Evolutionary conservation across 306 rosid genomes (phyloP).

Genomic region (Casuarina glauca): DNA sequence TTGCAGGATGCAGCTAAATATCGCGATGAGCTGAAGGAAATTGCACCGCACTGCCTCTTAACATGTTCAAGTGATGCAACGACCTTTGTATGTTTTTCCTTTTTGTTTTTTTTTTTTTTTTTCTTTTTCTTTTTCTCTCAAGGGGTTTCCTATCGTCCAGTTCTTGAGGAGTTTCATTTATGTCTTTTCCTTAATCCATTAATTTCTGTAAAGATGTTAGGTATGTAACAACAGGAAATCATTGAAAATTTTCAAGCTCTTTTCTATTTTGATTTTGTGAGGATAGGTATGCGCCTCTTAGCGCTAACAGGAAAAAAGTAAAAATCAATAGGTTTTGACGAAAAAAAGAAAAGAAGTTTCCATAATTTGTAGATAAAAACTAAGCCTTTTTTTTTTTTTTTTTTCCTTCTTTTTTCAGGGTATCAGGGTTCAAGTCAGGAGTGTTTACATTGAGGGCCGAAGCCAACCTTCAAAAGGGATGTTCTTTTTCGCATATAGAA

Average conservation of each 20-base stretch:
- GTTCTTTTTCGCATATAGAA: conserved; percentile 90
- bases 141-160: too few species aligned
- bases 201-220: neutral
- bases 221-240: neutral
- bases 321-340: neutral
- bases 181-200: conserved; percentile 10
- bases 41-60: conserved; percentile 74
- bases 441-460: conserved; percentile 89
- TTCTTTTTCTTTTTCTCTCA: too few species aligned
- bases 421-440: conserved; percentile 90
- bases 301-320: neutral
- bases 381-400: conserved; percentile 21
- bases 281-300: conserved; percentile 9
- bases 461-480: conserved; percentile 84
- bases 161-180: neutral
- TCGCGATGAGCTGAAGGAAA: conserved; percentile 79
- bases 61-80: conserved; percentile 93
- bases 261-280: conserved; percentile 25
- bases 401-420: conserved; percentile 52
- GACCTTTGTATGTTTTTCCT: conserved; percentile 58
- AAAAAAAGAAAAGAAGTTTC: neutral
- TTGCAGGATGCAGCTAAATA: conserved; percentile 84
- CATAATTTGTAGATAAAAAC: conserved; percentile 11
- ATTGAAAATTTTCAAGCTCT: neutral
- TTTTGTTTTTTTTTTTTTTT: neutral